These are phyloP conservation scores for Stachybotrys echinatus DNA, from an alignment of 2,329 filamentous ascomycete species.

Conservation along the genomic window DNA sequence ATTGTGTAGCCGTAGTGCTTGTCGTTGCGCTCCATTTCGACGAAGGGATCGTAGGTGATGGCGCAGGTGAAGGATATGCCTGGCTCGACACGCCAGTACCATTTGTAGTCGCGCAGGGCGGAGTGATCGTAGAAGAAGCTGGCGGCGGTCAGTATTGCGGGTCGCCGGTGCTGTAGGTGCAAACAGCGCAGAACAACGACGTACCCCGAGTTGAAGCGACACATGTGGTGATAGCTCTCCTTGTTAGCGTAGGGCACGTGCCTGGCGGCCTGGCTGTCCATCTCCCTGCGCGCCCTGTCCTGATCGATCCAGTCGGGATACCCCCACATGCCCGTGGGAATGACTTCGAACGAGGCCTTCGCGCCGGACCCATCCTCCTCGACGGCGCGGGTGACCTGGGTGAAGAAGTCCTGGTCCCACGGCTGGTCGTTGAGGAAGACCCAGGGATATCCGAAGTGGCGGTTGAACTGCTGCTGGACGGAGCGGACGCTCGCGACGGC, in stretches of 20 bases:
- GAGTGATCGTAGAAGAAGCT: conserved; percentile 39
- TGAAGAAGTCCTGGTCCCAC: conserved; percentile 33
- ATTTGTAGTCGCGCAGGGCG: conserved; percentile 34
- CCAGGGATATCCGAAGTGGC: conserved; percentile 40
- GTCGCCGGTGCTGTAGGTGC: neutral
- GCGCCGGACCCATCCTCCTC: conserved; percentile 21
- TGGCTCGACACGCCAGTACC: conserved; percentile 42
- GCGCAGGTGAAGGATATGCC: conserved; percentile 38
- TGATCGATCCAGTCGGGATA: conserved; percentile 30
- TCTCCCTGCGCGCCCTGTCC: conserved; percentile 22
- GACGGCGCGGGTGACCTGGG: conserved; percentile 27
- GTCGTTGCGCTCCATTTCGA: conserved; percentile 35
- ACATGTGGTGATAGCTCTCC: conserved; percentile 36
- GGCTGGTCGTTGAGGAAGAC: conserved; percentile 41
- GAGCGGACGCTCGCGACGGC: conserved; percentile 33
- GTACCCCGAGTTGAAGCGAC: conserved; percentile 37
- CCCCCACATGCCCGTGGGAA: conserved; percentile 33
- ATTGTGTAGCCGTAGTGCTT: conserved; percentile 41
- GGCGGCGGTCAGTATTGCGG: conserved; percentile 5
- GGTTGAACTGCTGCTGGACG: conserved; percentile 39
- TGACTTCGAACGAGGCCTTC: conserved; percentile 31
- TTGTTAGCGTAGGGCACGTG: conserved; percentile 31
- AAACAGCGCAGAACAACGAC: too few relatives aligned
- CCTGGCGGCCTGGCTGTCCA: conserved; percentile 23
- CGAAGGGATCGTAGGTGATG: conserved; percentile 42